phyloP scores from a whole-genome alignment of 345 rosid species.

The Eucalyptus marginata region DNA sequence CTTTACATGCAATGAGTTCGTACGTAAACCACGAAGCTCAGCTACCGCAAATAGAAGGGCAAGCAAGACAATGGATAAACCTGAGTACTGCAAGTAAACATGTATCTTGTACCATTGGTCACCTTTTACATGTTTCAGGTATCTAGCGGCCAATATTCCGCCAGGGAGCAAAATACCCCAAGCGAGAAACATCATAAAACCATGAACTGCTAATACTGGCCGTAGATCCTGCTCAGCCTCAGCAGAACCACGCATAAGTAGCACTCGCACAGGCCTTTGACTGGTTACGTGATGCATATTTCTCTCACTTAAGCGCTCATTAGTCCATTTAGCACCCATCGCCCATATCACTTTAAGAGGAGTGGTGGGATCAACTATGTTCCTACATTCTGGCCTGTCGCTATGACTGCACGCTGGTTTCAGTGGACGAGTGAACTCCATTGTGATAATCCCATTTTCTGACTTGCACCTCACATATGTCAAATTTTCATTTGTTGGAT shows the following conservation, averaged over 20 bases:
- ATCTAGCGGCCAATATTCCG: constrained; percentile 79
- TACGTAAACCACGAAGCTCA: constrained; percentile 67
- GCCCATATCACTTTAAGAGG: constrained; percentile 94
- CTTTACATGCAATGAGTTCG: constrained; percentile 71
- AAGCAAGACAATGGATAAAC: constrained; percentile 70
- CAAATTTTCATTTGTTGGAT: constrained; percentile 67
- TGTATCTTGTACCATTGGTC: constrained; percentile 92
- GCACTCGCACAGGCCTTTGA: constrained; percentile 76
- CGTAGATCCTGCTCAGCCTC: constrained; percentile 92
- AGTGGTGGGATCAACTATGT: constrained; percentile 83
- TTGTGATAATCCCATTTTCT: constrained; percentile 84
- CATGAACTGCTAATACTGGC: constrained; percentile 91
- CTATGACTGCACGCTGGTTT: constrained; percentile 50
- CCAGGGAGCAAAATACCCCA: constrained; percentile 97
- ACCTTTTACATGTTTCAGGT: constrained; percentile 87
- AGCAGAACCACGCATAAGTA: constrained; percentile 72
- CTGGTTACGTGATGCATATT: constrained; percentile 92
- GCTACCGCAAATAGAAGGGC: constrained; percentile 92
- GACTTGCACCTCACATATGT: constrained; percentile 83
- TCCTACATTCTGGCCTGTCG: constrained; percentile 49
- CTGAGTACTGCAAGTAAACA: constrained; percentile 84
- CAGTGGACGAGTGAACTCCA: constrained; percentile 78
- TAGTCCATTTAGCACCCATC: constrained; percentile 87
- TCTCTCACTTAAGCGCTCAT: constrained; percentile 55
- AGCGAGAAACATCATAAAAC: constrained; percentile 99